Evolutionary conservation across 2,329 filamentous ascomycete genomes (phyloP), one percentile per base, ranked within the genome.

Genomic region (Kalmusia sp.): DNA sequence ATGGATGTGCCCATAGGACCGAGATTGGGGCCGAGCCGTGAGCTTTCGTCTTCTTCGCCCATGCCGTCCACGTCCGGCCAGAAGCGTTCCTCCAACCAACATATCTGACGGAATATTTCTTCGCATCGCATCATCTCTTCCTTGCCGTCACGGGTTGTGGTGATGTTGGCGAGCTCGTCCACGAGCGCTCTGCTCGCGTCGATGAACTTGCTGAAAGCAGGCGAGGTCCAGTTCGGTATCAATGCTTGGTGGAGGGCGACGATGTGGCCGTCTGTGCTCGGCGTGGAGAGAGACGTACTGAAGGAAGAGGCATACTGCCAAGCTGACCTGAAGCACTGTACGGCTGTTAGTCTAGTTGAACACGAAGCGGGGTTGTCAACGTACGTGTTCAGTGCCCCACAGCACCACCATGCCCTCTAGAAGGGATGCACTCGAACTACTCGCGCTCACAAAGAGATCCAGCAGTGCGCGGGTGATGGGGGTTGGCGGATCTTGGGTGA

Each of bases 341-440:
- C 17, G 15, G 19, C 28, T 31, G 43, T 70, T 43, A 63, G 56
- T 24, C 28, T 31, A 21, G 14, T 5, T 30, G 3, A 21, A 17
- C 2, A 19, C 15, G 25, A 44, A 34, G 25, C 12, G n/a, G 24
- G n/a, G 30, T 15, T 27, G 11, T 3, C 2, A 15, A 19, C 76
- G 39, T 73, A 79, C 78, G 58, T 81, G 84, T 74, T 93, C 90
- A 1, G 87, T 91, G n/a, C 85, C 86, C 86, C 88, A 93, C 21
- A 92, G 82, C n/a, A 90, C 81, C 2, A 91, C 82, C 56, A 91
- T 79, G 5, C 87, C 88, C 68, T 92, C 88, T 2, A 92, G 74
- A 65, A 90, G 68, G 1, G 74, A 80, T 2, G 77, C 76, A 6
- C 77, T 78, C 0, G 80, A 74, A 45, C 79, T 79, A 11, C 83